Evolutionary conservation across 306 rosid species (phyloP).

Genomic region (Sesbania bispinosa): DNA sequence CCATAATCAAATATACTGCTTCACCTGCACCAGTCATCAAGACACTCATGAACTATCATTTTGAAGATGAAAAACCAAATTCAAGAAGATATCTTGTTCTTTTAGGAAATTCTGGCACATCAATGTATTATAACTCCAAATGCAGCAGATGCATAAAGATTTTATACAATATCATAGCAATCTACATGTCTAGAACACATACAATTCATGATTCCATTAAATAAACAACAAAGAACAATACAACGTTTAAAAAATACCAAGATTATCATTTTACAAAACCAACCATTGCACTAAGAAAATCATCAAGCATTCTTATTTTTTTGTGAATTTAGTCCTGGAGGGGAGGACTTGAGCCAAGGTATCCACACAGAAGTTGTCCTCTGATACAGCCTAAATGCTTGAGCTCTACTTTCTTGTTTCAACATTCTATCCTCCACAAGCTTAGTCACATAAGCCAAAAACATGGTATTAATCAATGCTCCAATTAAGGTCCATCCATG

Average conservation of each 20-base stretch:
- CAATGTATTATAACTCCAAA: background rate
- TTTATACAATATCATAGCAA: conserved; percentile 35
- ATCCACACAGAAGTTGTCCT: conserved; percentile 79
- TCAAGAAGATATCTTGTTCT: no score
- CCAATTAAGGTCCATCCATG: conserved; percentile 68
- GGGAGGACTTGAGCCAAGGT: no score
- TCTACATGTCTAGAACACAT: background rate
- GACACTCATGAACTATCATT: background rate
- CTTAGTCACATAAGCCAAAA: conserved; percentile 79
- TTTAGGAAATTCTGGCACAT: background rate
- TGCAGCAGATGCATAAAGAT: conserved; percentile 1
- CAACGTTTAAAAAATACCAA: no score
- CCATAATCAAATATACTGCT: background rate
- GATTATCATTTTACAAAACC: no score
- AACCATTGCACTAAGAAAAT: no score
- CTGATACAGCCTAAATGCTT: conserved; percentile 76
- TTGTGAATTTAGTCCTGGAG: no score
- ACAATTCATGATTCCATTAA: no score
- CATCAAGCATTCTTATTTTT: no score
- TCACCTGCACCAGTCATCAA: background rate
- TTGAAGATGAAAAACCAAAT: background rate
- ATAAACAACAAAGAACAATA: no score
- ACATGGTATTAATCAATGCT: conserved; percentile 58
- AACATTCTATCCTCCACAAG: conserved; percentile 84
- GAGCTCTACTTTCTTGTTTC: conserved; percentile 57